Evolutionary conservation across 176 grass and related monocot species (phyloP), one percentile per base, ranked within the genome.

Genomic region (Themeda triandra): DNA sequence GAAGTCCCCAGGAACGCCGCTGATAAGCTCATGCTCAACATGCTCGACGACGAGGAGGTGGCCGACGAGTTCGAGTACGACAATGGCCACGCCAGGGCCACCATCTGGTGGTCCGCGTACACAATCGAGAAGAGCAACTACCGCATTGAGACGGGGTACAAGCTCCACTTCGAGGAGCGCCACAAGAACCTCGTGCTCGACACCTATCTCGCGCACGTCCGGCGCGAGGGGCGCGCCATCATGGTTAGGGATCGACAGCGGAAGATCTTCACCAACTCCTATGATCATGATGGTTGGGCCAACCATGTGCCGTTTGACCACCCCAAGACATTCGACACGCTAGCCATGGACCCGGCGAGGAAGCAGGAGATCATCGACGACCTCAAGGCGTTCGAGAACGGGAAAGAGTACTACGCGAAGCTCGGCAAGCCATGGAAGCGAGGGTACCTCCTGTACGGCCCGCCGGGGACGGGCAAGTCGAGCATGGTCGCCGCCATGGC

Each of bases 381-480:
- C 44, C 88, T 90, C 56, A 19, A 48, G 4, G 12, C 28, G 32
- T 86, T 90, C 80, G 9, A 35, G 0, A 39, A 69, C 0, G 29
- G 54, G 2, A 75, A 79, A 67, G 79, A 83, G 0, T 90, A 79
- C 73, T 90, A 86, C 66, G 10, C 27, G 11, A 15, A 30, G 21
- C 10, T 69, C 40, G 78, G 83, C 24, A 90, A 82, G 72, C 51
- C 88, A 13, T 90, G 88, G 88, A 90, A 90, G 88, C 53, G 83
- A 1, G 83, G 88, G 1, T 90, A 90, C 80, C 88, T 90, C 3
- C 67, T 90, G 0, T 30, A 83, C 59, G 80, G 88, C 21, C 79
- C 79, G 0, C 88, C 88, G 0, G 88, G 84, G 42, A 90, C 88
- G 28, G 88, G 88, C 88, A 87, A 84, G 84, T 83, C 84, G 3